Conservation (phyloP, 352 stramenopile species). For the Phytopythium cucurbitacearum region DNA sequence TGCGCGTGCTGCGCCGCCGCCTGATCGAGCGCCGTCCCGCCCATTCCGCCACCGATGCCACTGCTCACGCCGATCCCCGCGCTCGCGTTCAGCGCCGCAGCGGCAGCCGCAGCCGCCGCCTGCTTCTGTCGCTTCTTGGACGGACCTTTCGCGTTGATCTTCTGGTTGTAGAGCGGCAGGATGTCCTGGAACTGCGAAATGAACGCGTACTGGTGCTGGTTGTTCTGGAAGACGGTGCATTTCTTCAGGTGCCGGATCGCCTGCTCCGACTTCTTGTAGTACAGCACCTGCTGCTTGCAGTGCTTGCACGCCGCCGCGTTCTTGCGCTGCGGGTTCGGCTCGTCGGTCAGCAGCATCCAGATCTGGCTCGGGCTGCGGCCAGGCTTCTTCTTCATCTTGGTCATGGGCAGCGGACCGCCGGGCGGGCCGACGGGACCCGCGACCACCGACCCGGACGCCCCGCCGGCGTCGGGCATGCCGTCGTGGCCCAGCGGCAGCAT, state of each 20-base stretch:
- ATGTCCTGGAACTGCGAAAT: conserved; percentile 78
- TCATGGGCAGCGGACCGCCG: no score
- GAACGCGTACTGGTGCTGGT: conserved; percentile 80
- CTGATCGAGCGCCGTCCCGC: conserved; percentile 35
- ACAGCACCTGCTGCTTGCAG: conserved; percentile 81
- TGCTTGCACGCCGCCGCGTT: conserved; percentile 79
- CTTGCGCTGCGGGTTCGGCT: conserved; percentile 70
- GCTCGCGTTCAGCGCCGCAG: conserved; percentile 3
- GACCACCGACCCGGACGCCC: no score
- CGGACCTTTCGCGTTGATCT: conserved; percentile 62
- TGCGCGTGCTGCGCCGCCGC: conserved; percentile 48
- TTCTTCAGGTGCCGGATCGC: conserved; percentile 81
- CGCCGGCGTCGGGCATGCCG: background rate
- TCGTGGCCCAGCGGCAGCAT: conserved; percentile 19
- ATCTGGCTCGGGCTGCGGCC: conserved; percentile 64
- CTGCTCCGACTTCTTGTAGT: conserved; percentile 88
- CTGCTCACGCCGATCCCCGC: conserved; percentile 16
- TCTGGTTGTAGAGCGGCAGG: conserved; percentile 80
- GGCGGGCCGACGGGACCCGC: no score
- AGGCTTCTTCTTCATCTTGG: conserved; percentile 70
- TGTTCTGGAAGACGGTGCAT: conserved; percentile 70
- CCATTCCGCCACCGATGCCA: conserved; percentile 12
- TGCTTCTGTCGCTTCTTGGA: conserved; percentile 64
- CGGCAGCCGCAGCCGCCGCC: conserved; percentile 10
- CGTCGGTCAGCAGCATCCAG: conserved; percentile 80